A percentile compares a stretch with the other conserved stretches of the same genome.
These are phyloP conservation scores for Candida koratica DNA, from an alignment of 805 yeast genomes.

Conservation along the genomic window DNA sequence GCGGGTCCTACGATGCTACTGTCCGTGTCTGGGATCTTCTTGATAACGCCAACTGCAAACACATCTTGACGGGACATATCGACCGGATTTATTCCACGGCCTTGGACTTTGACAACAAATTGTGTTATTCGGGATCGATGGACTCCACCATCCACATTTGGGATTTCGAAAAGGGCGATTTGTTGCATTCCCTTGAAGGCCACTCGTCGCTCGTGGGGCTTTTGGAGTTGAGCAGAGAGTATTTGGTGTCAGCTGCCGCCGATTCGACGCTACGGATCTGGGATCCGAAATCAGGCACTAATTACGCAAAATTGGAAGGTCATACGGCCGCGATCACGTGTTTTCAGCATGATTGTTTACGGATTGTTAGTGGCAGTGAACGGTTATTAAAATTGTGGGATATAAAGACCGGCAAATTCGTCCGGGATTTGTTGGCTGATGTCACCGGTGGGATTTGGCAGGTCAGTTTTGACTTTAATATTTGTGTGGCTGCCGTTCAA, in stretches of 20 bases:
- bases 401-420: slow-evolving; percentile 67
- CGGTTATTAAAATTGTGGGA: slow-evolving; percentile 87
- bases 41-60: slow-evolving; percentile 65
- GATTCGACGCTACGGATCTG: slow-evolving; percentile 89
- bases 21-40: slow-evolving; percentile 88
- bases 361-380: slow-evolving; percentile 86
- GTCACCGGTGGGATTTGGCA: slow-evolving; percentile 92
- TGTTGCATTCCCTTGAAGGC: slow-evolving; percentile 70
- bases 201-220: slow-evolving; percentile 90
- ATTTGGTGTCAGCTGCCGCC: slow-evolving; percentile 91
- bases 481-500: slow-evolving; percentile 91
- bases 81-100: slow-evolving; percentile 89
- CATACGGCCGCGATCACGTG: slow-evolving; percentile 89
- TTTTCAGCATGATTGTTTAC: slow-evolving; percentile 80
- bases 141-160: slow-evolving; percentile 86
- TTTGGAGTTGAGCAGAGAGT: slow-evolving; percentile 68
- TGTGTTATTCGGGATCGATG: slow-evolving; percentile 89
- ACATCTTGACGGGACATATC: slow-evolving; percentile 75
- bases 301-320: slow-evolving; percentile 68
- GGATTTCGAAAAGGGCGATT: slow-evolving; percentile 76
- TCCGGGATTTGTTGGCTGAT: slow-evolving; percentile 69
- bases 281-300: slow-evolving; percentile 77
- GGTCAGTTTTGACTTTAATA: slow-evolving; percentile 75
- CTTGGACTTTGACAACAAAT: slow-evolving; percentile 65
- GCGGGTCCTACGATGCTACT: slow-evolving; percentile 88